Percentiles rank a stretch among this genome's conserved stretches.
phyloP scores from a whole-genome alignment of 2,329 filamentous ascomycete genomes.

The Neofusicoccum kwambonambiense region DNA sequence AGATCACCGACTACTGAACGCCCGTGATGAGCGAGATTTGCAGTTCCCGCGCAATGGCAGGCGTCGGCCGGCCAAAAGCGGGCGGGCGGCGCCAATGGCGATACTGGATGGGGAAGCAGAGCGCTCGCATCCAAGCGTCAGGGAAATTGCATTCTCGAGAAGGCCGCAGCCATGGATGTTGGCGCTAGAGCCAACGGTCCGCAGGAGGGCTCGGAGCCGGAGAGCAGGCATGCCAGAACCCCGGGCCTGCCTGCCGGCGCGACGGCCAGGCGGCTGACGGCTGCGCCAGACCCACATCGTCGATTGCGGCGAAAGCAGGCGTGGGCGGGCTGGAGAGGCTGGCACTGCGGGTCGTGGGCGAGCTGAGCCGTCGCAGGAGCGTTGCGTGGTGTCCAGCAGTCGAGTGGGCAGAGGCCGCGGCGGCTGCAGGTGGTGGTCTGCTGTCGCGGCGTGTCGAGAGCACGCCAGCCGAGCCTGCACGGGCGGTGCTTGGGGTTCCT shows the following conservation, averaged over 20 bases:
- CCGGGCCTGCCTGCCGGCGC: too few species aligned
- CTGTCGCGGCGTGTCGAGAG: not conserved
- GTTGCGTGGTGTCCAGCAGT: not conserved
- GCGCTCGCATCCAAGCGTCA: constrained; percentile 6
- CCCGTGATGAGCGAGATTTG: constrained; percentile 6
- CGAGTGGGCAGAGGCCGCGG: not conserved
- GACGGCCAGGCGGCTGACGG: not conserved
- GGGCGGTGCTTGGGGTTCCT: not conserved
- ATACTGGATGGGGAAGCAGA: constrained; percentile 13
- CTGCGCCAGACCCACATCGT: not conserved
- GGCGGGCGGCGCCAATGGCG: constrained; percentile 5
- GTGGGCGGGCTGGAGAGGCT: not conserved
- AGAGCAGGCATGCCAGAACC: not conserved
- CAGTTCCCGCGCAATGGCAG: constrained; percentile 1
- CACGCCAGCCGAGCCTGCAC: not conserved
- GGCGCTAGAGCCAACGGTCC: constrained; percentile 14
- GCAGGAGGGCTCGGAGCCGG: not conserved
- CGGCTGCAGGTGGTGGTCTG: not conserved
- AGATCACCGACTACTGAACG: constrained; percentile 3
- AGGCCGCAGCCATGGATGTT: not conserved
- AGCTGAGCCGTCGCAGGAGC: not conserved
- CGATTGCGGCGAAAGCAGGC: not conserved
- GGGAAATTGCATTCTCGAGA: constrained; percentile 18
- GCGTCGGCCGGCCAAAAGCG: not conserved
- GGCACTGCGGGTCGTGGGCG: not conserved